Base-by-base conservation (phyloP, 495 filamentous ascomycete species). In the Umbilicaria muhlenbergii region DNA sequence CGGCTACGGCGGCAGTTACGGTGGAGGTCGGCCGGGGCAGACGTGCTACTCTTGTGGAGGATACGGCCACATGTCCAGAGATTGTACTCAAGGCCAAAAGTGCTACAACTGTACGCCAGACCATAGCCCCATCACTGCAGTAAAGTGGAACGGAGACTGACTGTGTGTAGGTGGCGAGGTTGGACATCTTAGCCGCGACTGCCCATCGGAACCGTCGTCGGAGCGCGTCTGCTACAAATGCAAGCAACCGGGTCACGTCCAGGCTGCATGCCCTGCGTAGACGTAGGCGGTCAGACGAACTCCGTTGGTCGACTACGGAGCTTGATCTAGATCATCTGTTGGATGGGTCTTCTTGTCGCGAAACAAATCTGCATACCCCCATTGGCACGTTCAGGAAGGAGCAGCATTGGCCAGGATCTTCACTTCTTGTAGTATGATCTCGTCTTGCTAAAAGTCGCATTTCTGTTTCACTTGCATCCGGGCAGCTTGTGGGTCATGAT, bases 221-320 rank as follows among this genome's bases (percentile, higher is more conserved):
- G 91, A 96, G 73, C 86, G 92, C 54, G 86, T 89, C 57, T 98
- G 91, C 78, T 98, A 98, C 72, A 91, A 89, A 68, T 96, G 91
- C 85, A 92, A 94, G 75, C 84, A 94, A 68, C 80, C 87, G 45
- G 91, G 91, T 55, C 91, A 98, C 69, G 78, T 96, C 57, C 91
- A 95, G 75, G 74, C 86, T 45, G 73, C 80, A 51, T 98, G 91
- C 77, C 81, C 86, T 46, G 86, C 84, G 63, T 80, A 71, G 61
- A 45, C 36, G 18, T 43, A 13, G 37, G 37, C 37, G 28, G 28
- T 39, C 14, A 28, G 37, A 39, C n/a, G 37, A 39, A 12, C 28
- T 21, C 14, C 37, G 37, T 21, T 21, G 37, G 28, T 28, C 19
- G 18, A 21, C 12, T 21, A 18, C 28, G 37, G 18, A 39, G 13